Percentiles rank a stretch among this genome's conserved stretches.
phyloP scores from a whole-genome alignment of 2,329 filamentous ascomycete species.

The Arthrobotrys pseudoclavata region DNA sequence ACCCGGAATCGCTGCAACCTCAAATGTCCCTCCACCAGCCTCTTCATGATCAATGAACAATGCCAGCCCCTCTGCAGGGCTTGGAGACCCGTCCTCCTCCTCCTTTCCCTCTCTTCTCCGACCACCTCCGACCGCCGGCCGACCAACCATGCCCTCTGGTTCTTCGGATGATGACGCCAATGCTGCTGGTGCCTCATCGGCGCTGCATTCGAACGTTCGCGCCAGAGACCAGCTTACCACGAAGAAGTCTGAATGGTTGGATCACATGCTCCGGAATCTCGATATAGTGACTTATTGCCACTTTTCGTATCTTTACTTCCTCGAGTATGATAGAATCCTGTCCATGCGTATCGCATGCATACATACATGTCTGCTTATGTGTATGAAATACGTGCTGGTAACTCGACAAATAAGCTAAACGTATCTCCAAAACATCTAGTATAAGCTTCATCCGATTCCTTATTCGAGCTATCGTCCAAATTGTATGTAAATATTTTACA shows the following conservation, averaged over 20 bases:
- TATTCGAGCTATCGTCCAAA: constrained; percentile 73
- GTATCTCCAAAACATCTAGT: constrained; percentile 66
- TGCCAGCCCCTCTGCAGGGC: constrained; percentile 60
- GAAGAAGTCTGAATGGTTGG: constrained; percentile 72
- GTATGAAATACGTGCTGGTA: neutral
- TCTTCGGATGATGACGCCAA: constrained; percentile 43
- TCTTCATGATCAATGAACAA: constrained; percentile 61
- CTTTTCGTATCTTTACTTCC: constrained; percentile 77
- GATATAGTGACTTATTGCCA: constrained; percentile 76
- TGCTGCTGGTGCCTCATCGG: constrained; percentile 24
- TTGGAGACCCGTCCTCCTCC: constrained; percentile 59
- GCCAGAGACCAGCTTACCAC: constrained; percentile 65
- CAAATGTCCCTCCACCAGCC: constrained; percentile 35
- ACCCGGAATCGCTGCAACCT: constrained; percentile 25
- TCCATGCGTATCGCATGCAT: neutral
- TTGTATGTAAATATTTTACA: constrained; percentile 33
- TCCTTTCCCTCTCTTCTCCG: constrained; percentile 44
- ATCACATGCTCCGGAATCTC: constrained; percentile 73
- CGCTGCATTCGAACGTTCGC: constrained; percentile 55
- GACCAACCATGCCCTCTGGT: constrained; percentile 42
- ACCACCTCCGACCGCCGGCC: constrained; percentile 40
- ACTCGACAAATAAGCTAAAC: neutral
- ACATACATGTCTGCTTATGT: neutral
- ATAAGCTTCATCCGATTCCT: constrained; percentile 76
- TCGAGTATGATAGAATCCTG: constrained; percentile 72